phyloP scores from a whole-genome alignment of 2,329 filamentous ascomycete species.

The Fusarium pseudocircinatum region DNA sequence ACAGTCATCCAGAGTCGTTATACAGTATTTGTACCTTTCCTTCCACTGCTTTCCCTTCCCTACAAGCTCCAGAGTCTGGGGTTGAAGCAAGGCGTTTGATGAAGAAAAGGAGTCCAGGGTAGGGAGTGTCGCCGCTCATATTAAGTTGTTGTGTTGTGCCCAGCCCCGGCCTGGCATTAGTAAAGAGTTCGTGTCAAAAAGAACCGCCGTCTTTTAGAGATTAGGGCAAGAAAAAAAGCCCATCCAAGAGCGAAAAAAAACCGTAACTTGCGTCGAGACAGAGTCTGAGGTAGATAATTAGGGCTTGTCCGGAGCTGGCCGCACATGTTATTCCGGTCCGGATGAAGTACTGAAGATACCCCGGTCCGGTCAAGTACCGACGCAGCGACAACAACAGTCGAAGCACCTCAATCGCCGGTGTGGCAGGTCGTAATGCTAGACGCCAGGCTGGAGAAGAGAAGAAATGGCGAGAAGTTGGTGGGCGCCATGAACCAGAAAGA shows the following conservation, averaged over 20 bases:
- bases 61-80: constrained; percentile 6
- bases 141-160: constrained; percentile 17
- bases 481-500: constrained; percentile 4
- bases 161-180: constrained; percentile 34
- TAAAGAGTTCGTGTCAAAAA: constrained; percentile 30
- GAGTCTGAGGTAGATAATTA: constrained; percentile 4
- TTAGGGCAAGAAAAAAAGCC: constrained; percentile 2
- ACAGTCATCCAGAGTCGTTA: constrained; percentile 45
- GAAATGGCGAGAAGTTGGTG: constrained; percentile 16
- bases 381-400: constrained; percentile 5
- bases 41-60: background rate
- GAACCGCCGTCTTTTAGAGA: constrained; percentile 16
- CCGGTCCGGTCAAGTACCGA: constrained; percentile 24
- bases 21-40: constrained; percentile 30
- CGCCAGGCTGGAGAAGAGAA: background rate
- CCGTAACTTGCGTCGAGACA: background rate
- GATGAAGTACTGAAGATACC: constrained; percentile 1
- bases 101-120: background rate
- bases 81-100: background rate
- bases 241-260: background rate
- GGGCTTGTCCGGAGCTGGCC: constrained; percentile 6
- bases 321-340: constrained; percentile 27
- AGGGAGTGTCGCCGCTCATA: constrained; percentile 12
- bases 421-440: background rate
- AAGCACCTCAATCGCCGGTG: constrained; percentile 6